phyloP scores from a whole-genome alignment of 176 grass and related monocot species.

The Rhynchospora tenuis region DNA sequence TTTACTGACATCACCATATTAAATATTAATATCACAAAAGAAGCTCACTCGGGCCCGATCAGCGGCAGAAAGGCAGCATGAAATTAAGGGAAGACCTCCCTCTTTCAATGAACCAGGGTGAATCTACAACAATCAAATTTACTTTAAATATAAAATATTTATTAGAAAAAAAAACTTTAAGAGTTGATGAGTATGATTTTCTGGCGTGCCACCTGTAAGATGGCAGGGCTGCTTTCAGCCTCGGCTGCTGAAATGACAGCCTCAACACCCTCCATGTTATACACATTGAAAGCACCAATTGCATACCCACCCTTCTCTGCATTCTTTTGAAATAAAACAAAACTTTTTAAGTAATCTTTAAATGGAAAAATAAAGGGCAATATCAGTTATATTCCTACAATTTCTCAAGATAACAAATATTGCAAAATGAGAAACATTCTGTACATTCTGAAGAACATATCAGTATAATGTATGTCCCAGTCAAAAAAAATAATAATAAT shows the following conservation, averaged over 20 bases:
- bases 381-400: not conserved
- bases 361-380: not conserved
- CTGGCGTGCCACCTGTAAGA: conserved; percentile 62
- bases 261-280: conserved; percentile 92
- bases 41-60: conserved; percentile 61
- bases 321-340: conserved; percentile 43
- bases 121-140: conserved; percentile 41
- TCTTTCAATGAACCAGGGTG: conserved; percentile 91
- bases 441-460: not conserved
- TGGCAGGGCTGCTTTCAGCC: conserved; percentile 80
- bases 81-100: conserved; percentile 67
- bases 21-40: not conserved
- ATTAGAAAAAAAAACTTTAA: conserved; percentile 1
- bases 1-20: not conserved
- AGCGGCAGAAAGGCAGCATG: conserved; percentile 83
- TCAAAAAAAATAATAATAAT: not conserved
- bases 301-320: conserved; percentile 85
- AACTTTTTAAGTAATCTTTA: conserved; percentile 11
- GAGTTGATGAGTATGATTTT: not conserved
- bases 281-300: conserved; percentile 95
- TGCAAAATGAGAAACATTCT: not conserved
- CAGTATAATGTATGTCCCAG: not conserved
- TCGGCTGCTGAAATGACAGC: conserved; percentile 92
- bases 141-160: not conserved
- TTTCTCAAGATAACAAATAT: conserved; percentile 14